These are phyloP conservation scores for Kwoniella sp. DNA, from an alignment of 768 basidiomycete species.

Conservation along the genomic window DNA sequence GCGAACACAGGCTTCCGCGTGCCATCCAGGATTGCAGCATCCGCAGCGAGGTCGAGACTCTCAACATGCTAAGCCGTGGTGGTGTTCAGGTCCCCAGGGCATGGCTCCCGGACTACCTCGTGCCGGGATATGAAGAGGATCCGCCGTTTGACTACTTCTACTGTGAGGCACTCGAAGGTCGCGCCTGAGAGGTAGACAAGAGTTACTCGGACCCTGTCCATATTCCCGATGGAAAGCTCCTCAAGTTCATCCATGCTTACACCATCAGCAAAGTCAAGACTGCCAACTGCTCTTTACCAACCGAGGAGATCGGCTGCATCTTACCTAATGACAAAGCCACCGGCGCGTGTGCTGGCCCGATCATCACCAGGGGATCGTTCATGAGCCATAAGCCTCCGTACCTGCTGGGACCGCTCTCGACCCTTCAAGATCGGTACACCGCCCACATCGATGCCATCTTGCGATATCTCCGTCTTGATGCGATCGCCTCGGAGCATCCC, in stretches of 20 bases:
- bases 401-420: conserved; percentile 14
- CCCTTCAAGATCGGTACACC: conserved; percentile 9
- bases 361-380: neutral
- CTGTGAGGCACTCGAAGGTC: conserved; percentile 1
- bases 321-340: neutral
- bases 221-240: neutral
- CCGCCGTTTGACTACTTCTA: conserved; percentile 10
- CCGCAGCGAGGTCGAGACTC: conserved; percentile 11
- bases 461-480: neutral
- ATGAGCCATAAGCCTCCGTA: conserved; percentile 5
- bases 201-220: neutral
- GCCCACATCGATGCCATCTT: conserved; percentile 8
- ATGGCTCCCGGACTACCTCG: neutral
- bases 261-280: neutral
- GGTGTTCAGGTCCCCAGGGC: conserved; percentile 4
- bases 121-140: neutral
- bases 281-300: neutral
- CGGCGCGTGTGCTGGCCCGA: neutral
- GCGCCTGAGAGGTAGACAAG: neutral
- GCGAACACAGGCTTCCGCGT: neutral
- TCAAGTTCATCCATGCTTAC: conserved; percentile 1
- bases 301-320: neutral
- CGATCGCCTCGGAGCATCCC: neutral
- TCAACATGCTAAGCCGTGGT: conserved; percentile 1
- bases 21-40: neutral